Conservation (phyloP, 495 filamentous ascomycete species). For the Parmelia sp. region DNA sequence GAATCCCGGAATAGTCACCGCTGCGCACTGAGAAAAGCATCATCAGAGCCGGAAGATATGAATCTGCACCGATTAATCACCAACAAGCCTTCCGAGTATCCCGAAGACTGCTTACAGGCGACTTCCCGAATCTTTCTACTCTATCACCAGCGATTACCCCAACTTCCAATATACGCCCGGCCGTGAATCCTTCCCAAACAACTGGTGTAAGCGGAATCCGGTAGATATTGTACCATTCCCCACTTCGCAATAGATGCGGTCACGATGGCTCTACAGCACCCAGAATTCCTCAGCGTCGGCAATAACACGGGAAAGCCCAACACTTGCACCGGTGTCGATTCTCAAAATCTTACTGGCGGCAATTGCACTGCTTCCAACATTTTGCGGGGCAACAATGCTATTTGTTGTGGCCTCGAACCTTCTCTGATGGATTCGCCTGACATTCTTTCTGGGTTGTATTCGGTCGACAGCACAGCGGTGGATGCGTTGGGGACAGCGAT, state of each 20-base stretch:
- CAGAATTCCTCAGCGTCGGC: slow-evolving; percentile 40
- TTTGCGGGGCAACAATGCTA: slow-evolving; percentile 40
- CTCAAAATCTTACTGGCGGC: slow-evolving; percentile 46
- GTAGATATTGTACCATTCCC: slow-evolving; percentile 39
- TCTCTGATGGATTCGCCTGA: slow-evolving; percentile 40
- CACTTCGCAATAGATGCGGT: slow-evolving; percentile 34
- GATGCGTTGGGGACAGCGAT: slow-evolving; percentile 21
- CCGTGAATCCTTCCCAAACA: slow-evolving; percentile 35
- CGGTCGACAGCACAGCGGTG: slow-evolving; percentile 31
- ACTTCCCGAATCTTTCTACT: slow-evolving; percentile 44
- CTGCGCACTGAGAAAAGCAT: too few relatives aligned
- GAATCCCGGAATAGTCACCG: too few relatives aligned
- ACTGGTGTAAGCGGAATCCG: slow-evolving; percentile 52
- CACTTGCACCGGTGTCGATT: slow-evolving; percentile 48
- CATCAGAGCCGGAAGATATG: too few relatives aligned
- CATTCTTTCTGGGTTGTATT: slow-evolving; percentile 35
- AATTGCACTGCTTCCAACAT: slow-evolving; percentile 38
- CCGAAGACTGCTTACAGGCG: slow-evolving; percentile 33
- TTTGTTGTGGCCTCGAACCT: slow-evolving; percentile 43
- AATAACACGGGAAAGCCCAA: slow-evolving; percentile 52
- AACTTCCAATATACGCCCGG: slow-evolving; percentile 41
- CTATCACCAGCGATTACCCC: slow-evolving; percentile 35
- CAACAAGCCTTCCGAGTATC: slow-evolving; percentile 34
- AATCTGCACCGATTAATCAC: slow-evolving; percentile 35
- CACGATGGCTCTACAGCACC: slow-evolving; percentile 30